phyloP scores from a whole-genome alignment of 306 rosid species.

The Cercis canadensis region DNA sequence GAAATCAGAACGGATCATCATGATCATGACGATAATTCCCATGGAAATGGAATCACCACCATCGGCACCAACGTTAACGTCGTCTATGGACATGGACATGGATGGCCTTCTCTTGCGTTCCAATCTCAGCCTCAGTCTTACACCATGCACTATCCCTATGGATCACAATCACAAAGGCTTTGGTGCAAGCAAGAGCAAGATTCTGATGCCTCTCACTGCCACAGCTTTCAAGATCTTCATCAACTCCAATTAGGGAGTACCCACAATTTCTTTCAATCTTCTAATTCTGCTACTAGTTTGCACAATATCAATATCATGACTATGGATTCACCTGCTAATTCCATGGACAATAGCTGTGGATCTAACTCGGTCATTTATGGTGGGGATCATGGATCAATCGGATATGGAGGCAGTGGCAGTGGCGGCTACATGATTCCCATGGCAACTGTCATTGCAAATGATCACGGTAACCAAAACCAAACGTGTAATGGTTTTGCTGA shows the following conservation, averaged over 20 bases:
- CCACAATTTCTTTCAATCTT: slow-evolving; percentile 65
- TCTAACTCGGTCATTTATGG: slow-evolving; percentile 34
- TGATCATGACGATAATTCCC: slow-evolving; percentile 43
- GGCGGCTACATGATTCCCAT: slow-evolving; percentile 56
- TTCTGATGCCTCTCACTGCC: slow-evolving; percentile 15
- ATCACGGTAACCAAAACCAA: slow-evolving; percentile 32
- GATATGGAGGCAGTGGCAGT: slow-evolving; percentile 31
- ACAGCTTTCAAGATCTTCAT: slow-evolving; percentile 41
- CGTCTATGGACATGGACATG: slow-evolving; percentile 27
- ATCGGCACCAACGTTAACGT: too few species aligned
- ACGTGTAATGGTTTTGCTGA: slow-evolving; percentile 46
- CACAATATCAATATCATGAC: slow-evolving; percentile 51
- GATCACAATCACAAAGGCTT: slow-evolving; percentile 41
- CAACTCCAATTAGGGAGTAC: slow-evolving; percentile 55
- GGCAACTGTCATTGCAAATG: slow-evolving; percentile 39
- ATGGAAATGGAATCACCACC: slow-evolving; percentile 38
- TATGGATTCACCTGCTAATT: slow-evolving; percentile 50
- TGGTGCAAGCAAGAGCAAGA: slow-evolving; percentile 90
- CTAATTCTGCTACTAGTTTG: slow-evolving; percentile 38
- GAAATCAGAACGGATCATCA: slow-evolving; percentile 39
- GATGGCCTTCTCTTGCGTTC: slow-evolving; percentile 69
- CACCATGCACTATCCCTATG: slow-evolving; percentile 52
- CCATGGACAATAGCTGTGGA: slow-evolving; percentile 75
- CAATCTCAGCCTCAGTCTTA: slow-evolving; percentile 31
- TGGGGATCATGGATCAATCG: slow-evolving; percentile 19